A percentile compares a stretch with the other conserved stretches of the same genome.
These are phyloP conservation scores for Tagetes patula DNA, from an alignment of 129 eudicot species.

Conservation along the genomic window DNA sequence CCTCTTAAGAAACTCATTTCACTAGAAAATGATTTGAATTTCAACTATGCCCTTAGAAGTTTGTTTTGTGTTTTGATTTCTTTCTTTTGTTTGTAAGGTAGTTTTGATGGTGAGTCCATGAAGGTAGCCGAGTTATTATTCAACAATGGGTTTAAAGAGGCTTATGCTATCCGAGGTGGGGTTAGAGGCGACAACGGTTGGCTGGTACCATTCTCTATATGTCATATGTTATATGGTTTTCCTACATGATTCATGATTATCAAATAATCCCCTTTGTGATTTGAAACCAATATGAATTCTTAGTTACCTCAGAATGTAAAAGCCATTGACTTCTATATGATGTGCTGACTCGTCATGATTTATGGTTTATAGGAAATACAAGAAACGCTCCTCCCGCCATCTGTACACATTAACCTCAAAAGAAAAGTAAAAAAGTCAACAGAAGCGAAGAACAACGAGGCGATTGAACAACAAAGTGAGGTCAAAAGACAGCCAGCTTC, in stretches of 20 bases:
- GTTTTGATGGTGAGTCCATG: conserved; percentile 91
- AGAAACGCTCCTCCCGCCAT: conserved; percentile 75
- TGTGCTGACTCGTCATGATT: background rate
- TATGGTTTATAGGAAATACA: conserved; percentile 68
- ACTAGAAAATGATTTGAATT: conserved; percentile 16
- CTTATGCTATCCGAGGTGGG: conserved; percentile 89
- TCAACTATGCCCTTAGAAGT: too few relatives aligned
- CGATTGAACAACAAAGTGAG: conserved; percentile 30
- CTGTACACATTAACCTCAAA: conserved; percentile 64
- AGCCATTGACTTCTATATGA: background rate
- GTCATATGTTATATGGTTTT: conserved; percentile 7
- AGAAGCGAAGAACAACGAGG: conserved; percentile 50
- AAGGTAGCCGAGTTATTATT: conserved; percentile 80
- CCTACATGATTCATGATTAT: background rate
- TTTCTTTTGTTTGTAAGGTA: conserved; percentile 84
- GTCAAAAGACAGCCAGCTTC: conserved; percentile 34
- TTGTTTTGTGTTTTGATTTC: too few relatives aligned
- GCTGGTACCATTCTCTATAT: conserved; percentile 53
- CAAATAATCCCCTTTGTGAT: background rate
- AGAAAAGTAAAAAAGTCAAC: conserved; percentile 39
- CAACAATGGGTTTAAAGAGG: conserved; percentile 88
- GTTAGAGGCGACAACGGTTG: conserved; percentile 87
- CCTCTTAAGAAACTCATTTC: too few relatives aligned
- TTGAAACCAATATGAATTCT: background rate
- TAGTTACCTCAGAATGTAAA: background rate